Percentiles rank a stretch among this genome's conserved stretches.
These are phyloP conservation scores for Tillandsia leiboldiana DNA, from an alignment of 176 grass and related monocot genomes.

Conservation along the genomic window DNA sequence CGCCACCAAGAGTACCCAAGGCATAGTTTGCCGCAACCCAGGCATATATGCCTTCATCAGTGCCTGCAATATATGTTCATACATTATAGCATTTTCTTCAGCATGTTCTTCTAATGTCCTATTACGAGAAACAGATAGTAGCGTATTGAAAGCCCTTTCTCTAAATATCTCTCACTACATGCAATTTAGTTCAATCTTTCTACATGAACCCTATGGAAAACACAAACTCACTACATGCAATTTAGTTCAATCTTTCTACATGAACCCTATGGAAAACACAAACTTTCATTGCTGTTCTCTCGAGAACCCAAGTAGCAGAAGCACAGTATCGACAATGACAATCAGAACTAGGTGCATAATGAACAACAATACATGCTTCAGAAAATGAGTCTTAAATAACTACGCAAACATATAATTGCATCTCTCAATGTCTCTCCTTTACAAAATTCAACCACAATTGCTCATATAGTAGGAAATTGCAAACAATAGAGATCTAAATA, in stretches of 20 bases:
- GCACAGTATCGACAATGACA: no score
- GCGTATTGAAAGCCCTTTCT: not conserved
- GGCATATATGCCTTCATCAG: conserved; percentile 82
- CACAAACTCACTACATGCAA: no score
- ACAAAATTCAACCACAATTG: conserved; percentile 4
- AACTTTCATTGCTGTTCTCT: no score
- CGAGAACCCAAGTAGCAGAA: no score
- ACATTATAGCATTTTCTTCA: conserved; percentile 15
- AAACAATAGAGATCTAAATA: conserved; percentile 11
- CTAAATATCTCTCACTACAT: no score
- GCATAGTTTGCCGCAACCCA: conserved; percentile 91
- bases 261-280: not conserved
- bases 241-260: not conserved
- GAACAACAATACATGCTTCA: no score
- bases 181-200: not conserved
- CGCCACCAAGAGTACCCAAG: conserved; percentile 42
- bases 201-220: not conserved
- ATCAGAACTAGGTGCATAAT: no score
- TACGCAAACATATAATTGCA: no score
- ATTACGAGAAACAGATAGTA: not conserved
- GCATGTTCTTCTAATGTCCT: not conserved
- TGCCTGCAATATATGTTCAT: conserved; percentile 38
- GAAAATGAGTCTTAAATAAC: no score
- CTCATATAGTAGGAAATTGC: not conserved
- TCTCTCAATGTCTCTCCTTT: no score